phyloP scores from a whole-genome alignment of 164 flowering plant species.

The Stephania yunnanensis region DNA sequence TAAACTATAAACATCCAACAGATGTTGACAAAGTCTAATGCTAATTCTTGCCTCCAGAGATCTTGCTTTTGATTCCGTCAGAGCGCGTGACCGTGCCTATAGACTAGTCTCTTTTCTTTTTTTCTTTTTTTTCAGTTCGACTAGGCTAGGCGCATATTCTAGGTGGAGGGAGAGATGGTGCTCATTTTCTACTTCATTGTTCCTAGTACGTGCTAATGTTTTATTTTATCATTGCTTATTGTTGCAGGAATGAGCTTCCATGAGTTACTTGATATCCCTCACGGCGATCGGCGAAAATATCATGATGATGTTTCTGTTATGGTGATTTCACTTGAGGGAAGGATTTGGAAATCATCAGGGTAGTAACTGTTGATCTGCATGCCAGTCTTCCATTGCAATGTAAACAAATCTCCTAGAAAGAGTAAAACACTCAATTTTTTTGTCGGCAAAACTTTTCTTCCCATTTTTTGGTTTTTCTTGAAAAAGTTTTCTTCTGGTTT shows the following conservation, averaged over 20 bases:
- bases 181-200: not conserved
- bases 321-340: conserved; percentile 66
- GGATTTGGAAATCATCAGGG: conserved; percentile 51
- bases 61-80: not conserved
- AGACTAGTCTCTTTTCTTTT: not conserved
- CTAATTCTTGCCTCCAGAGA: not conserved
- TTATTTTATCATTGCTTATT: conserved; percentile 8
- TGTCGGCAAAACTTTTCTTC: not conserved
- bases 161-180: not conserved
- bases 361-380: conserved; percentile 4
- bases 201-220: not conserved
- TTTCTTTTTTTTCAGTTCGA: not conserved
- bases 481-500: no score
- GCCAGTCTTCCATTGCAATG: not conserved
- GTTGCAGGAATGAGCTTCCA: conserved; percentile 72
- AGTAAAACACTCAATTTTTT: conserved; percentile 10
- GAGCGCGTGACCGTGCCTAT: not conserved
- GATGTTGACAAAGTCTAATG: not conserved
- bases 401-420: conserved; percentile 19
- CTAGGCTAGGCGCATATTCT: not conserved
- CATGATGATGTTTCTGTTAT: conserved; percentile 71
- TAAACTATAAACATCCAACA: not conserved
- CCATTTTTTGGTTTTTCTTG: no score
- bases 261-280: conserved; percentile 57
- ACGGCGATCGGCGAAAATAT: conserved; percentile 62